phyloP scores from a whole-genome alignment of 2,329 filamentous ascomycete genomes.

The Exophiala lecanii-corni region DNA sequence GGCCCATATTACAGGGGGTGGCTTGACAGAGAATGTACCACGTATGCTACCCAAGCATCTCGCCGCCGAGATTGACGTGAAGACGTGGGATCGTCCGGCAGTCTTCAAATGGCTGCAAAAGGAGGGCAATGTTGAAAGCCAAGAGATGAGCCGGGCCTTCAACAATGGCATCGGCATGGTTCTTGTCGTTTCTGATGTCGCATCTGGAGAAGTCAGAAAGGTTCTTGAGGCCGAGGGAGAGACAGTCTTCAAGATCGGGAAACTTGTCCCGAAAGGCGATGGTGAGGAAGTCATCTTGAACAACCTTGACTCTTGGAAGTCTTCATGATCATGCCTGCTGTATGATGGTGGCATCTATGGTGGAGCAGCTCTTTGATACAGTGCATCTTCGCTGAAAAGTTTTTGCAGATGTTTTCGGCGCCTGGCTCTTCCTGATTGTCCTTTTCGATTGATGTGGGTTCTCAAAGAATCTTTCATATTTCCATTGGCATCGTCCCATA shows the following conservation, averaged over 20 bases:
- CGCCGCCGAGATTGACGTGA: conserved; percentile 73
- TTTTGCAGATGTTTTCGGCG: too few species aligned
- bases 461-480: too few species aligned
- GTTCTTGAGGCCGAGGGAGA: conserved; percentile 66
- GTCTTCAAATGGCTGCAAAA: conserved; percentile 86
- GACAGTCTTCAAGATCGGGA: conserved; percentile 71
- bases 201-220: conserved; percentile 57
- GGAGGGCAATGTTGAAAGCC: conserved; percentile 56
- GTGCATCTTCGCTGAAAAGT: not conserved
- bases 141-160: conserved; percentile 88
- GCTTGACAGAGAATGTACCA: conserved; percentile 88
- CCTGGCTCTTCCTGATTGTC: too few species aligned
- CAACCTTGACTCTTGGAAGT: conserved; percentile 50
- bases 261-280: conserved; percentile 55
- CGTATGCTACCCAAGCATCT: conserved; percentile 80
- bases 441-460: too few species aligned
- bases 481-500: too few species aligned
- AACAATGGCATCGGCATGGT: conserved; percentile 97
- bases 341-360: too few species aligned
- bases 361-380: too few species aligned
- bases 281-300: conserved; percentile 57
- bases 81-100: conserved; percentile 67
- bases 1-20: conserved; percentile 94
- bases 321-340: conserved; percentile 8
- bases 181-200: conserved; percentile 64